phyloP scores from a whole-genome alignment of 306 rosid genomes.

The Cicer chorassanicum region DNA sequence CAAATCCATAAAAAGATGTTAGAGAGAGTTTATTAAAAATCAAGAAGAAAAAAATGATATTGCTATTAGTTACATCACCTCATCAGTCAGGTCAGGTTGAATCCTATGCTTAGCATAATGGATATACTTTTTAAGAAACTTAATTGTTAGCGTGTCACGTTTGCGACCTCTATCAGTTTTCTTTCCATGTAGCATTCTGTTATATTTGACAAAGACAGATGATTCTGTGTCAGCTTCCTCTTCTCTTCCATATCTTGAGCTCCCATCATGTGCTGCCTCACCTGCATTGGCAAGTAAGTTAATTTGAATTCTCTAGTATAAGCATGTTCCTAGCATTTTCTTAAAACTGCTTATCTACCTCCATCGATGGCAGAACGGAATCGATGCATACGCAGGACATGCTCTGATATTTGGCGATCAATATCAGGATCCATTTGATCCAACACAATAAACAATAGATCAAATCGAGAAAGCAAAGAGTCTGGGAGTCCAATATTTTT shows the following conservation, averaged over 20 bases:
- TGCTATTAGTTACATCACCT: conserved; percentile 58
- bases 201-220: conserved; percentile 83
- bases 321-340: conserved; percentile 30
- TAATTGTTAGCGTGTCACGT: conserved; percentile 83
- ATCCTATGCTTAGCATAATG: conserved; percentile 99
- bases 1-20: conserved; percentile 3
- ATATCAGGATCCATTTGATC: conserved; percentile 99
- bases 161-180: conserved; percentile 69
- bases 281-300: conserved; percentile 55
- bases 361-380: conserved; percentile 81
- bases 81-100: conserved; percentile 94
- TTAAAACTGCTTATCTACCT: conserved; percentile 59
- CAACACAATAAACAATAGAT: conserved; percentile 88
- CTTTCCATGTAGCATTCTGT: conserved; percentile 93
- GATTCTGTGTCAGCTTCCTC: conserved; percentile 80
- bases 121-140: conserved; percentile 93
- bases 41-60: conserved; percentile 21
- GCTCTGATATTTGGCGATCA: conserved; percentile 89
- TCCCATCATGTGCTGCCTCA: conserved; percentile 68
- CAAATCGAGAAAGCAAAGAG: conserved; percentile 96
- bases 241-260: conserved; percentile 81
- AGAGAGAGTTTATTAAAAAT: neutral
- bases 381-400: conserved; percentile 96
- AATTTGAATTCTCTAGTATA: conserved; percentile 34
- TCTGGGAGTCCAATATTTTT: conserved; percentile 98